Evolutionary conservation across 305 asterid species (phyloP).

Genomic region (Rubia tinctorum): DNA sequence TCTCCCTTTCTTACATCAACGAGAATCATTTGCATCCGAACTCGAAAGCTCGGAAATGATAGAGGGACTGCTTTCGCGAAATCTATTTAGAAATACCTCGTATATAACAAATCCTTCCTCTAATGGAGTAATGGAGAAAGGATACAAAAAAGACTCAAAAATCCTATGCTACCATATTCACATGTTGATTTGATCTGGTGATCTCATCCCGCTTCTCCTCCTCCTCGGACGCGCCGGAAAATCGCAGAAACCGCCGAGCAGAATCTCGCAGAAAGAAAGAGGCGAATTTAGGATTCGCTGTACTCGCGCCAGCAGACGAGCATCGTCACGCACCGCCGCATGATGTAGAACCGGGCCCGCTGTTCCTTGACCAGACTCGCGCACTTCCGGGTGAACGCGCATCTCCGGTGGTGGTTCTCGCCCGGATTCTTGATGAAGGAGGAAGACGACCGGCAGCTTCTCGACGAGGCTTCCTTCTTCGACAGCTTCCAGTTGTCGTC

Average conservation of each 20-base stretch:
- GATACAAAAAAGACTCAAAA: not conserved
- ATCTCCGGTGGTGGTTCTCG: conserved; percentile 36
- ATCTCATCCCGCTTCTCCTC: conserved; percentile 36
- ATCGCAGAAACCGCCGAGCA: conserved; percentile 16
- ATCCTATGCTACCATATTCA: conserved; percentile 3
- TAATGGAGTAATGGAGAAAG: not conserved
- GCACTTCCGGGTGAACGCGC: conserved; percentile 80
- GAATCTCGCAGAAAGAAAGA: conserved; percentile 57
- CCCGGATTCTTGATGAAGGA: conserved; percentile 35
- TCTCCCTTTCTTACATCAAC: conserved; percentile 1
- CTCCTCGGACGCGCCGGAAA: conserved; percentile 78
- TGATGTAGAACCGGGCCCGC: conserved; percentile 78
- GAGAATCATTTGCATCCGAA: not conserved
- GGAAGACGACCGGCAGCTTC: conserved; percentile 34
- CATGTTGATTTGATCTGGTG: not conserved
- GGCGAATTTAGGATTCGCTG: not conserved
- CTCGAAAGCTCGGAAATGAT: no score
- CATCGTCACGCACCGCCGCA: conserved; percentile 90
- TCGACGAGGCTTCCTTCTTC: conserved; percentile 47
- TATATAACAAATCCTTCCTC: conserved; percentile 11
- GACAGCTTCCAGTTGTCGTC: conserved; percentile 69
- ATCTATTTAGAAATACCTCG: not conserved
- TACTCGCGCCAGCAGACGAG: conserved; percentile 89
- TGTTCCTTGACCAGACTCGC: conserved; percentile 76
- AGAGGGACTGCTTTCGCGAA: no score